A percentile compares a stretch with the other conserved stretches of the same genome.
These are phyloP conservation scores for Xylariomycetidae sp. DNA, from an alignment of 2,329 filamentous ascomycete species.

Conservation along the genomic window DNA sequence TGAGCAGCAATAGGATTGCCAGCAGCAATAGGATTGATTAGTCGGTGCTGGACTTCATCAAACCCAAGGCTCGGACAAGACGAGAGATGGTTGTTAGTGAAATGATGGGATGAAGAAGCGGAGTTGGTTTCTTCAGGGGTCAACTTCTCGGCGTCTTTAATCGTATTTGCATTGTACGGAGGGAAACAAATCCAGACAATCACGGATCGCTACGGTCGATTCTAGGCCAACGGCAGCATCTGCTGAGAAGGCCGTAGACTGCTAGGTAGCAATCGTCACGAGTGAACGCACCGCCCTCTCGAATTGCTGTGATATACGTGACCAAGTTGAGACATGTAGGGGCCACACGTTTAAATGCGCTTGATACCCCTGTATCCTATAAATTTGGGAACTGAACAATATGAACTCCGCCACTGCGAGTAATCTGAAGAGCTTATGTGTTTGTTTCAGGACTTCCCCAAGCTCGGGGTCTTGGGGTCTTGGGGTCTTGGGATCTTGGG, in stretches of 20 bases:
- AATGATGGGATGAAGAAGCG: slow-evolving; percentile 8
- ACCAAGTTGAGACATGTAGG: too few species aligned
- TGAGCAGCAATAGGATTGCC: too few species aligned
- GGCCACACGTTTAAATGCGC: too few species aligned
- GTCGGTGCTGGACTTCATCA: slow-evolving; percentile 29
- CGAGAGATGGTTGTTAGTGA: slow-evolving; percentile 9
- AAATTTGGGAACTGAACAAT: too few species aligned
- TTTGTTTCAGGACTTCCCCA: too few species aligned
- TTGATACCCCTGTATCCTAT: too few species aligned
- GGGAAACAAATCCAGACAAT: slow-evolving; percentile 14
- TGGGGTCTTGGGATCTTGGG: too few species aligned
- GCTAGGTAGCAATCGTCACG: slow-evolving; percentile 15
- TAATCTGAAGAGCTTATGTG: too few species aligned
- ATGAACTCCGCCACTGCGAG: too few species aligned
- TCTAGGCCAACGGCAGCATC: slow-evolving; percentile 11
- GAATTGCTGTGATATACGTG: too few species aligned
- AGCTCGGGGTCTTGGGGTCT: too few species aligned
- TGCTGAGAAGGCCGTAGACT: slow-evolving; percentile 12
- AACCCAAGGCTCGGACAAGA: slow-evolving; percentile 10
- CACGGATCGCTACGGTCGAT: slow-evolving; percentile 13
- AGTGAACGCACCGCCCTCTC: slow-evolving; percentile 7
- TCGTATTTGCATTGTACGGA: slow-evolving; percentile 22
- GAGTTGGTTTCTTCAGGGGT: slow-evolving; percentile 12
- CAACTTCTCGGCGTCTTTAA: slow-evolving; percentile 24
- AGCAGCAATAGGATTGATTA: slow-evolving; percentile 37